phyloP scores from a whole-genome alignment of 352 stramenopile species.

The Phytophthora pistaciae region DNA sequence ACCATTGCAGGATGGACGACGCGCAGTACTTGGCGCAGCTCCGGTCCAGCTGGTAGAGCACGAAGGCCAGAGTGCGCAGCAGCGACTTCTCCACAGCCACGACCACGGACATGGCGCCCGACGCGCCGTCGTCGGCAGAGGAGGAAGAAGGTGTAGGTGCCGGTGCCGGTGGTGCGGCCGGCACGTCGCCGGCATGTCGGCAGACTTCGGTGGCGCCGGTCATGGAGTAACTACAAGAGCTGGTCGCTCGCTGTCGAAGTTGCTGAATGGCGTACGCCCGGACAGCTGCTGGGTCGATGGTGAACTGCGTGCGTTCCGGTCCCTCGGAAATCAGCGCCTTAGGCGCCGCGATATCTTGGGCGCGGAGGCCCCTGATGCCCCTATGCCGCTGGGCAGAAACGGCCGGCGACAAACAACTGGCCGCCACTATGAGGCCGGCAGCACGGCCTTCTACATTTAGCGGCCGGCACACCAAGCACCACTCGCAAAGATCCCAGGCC shows the following conservation, averaged over 20 bases:
- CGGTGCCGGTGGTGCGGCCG: not conserved
- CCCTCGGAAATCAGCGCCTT: constrained; percentile 5
- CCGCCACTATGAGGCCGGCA: not conserved
- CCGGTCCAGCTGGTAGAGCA: constrained; percentile 71
- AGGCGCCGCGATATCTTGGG: constrained; percentile 22
- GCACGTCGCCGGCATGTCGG: constrained; percentile 16
- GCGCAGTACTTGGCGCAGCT: constrained; percentile 68
- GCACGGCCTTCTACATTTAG: constrained; percentile 20
- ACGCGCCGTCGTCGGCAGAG: constrained; percentile 20
- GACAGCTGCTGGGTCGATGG: not conserved
- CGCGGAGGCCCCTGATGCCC: not conserved
- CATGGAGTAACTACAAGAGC: constrained; percentile 9
- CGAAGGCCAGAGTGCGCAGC: constrained; percentile 70
- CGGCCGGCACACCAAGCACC: constrained; percentile 19
- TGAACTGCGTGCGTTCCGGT: constrained; percentile 25
- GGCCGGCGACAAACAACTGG: constrained; percentile 8
- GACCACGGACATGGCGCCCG: constrained; percentile 55
- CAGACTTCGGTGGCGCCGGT: constrained; percentile 30
- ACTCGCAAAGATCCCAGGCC: not conserved
- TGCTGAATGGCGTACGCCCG: not conserved
- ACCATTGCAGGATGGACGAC: constrained; percentile 68
- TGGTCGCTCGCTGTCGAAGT: constrained; percentile 3
- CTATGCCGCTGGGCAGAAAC: constrained; percentile 31
- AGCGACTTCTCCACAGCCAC: constrained; percentile 67
- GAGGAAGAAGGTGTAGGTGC: not conserved